Evolutionary conservation across 768 basidiomycete species (phyloP), one percentile per base, ranked within the genome.

Genomic region (Hericium coralloides): DNA sequence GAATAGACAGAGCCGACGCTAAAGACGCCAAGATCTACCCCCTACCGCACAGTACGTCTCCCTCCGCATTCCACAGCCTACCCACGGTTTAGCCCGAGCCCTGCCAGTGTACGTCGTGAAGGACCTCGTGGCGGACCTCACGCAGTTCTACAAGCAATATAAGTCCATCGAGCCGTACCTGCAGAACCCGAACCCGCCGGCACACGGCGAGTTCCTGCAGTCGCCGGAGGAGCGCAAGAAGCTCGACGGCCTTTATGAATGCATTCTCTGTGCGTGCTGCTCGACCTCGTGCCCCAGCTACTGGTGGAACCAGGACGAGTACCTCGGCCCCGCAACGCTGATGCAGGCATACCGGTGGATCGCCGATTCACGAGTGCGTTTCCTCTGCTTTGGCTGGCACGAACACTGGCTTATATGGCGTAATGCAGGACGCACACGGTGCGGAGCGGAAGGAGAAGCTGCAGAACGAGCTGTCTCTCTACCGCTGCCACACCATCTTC

Each of bases 241-340:
- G 73, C 85, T 99, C 17, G 95, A 84, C 65, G 82, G 82, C 51
- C 83, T 98, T 76, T 99, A 98, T 76, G 97, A 98, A 72, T 95
- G 95, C 71, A 98, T 95, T 61, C 83, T 95, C 56, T 95, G 92
- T 66, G 92, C 95, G 2, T 98, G 97, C 74, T 99, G 95, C 76
- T 94, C 94, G 45, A 98, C 95, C 0, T 90, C 89, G 47, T 99
- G 95, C 80, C 95, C 95, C 4, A 89, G 87, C 31, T 97, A 98
- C 74, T 98, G 95, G 95, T 98, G 95, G 95, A 98, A 98, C 75
- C 92, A 94, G 73, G 94, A 98, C 68, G 89, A 93, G 71, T 99
- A 99, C 72, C 87, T 99, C 41, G 95, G 95, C 38, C 95, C 95
- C 6, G 95, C 95, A 1, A 94, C 94, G 0, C 75, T 98, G 65